Evolutionary conservation across 2,329 filamentous ascomycete genomes (phyloP).

Genomic region (Ophiostoma piceae): DNA sequence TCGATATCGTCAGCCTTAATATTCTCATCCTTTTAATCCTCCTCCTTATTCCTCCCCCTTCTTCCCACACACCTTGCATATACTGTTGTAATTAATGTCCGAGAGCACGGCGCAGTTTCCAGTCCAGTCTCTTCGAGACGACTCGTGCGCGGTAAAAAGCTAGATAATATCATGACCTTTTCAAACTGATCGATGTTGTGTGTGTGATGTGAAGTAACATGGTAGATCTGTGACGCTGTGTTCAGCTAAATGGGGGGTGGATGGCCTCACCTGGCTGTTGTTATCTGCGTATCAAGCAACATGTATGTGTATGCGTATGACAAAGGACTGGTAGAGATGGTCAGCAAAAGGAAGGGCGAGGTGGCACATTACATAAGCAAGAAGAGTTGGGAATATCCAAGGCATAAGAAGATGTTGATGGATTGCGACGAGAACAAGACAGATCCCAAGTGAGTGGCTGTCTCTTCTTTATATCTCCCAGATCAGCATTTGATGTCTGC

Average conservation of each 20-base stretch:
- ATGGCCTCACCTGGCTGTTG: neutral
- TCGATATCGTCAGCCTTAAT: slow-evolving; percentile 3
- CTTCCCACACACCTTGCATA: slow-evolving; percentile 6
- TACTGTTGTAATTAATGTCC: slow-evolving; percentile 24
- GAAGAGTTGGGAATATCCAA: neutral
- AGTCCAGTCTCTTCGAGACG: neutral
- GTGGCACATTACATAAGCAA: neutral
- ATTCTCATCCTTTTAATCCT: neutral
- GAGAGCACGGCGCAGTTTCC: neutral
- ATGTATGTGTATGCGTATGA: neutral
- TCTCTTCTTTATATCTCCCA: neutral
- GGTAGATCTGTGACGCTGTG: neutral
- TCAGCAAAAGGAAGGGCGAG: neutral
- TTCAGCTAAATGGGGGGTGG: neutral
- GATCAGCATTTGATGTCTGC: neutral
- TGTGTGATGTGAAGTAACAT: neutral
- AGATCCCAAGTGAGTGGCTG: neutral
- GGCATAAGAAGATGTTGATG: neutral
- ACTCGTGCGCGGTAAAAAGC: slow-evolving; percentile 7
- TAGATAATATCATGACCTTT: slow-evolving; percentile 14
- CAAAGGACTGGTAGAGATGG: neutral
- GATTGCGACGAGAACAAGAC: neutral
- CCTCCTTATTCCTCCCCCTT: neutral
- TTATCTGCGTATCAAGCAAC: neutral
- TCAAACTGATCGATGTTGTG: neutral